Evolutionary conservation across 2,329 filamentous ascomycete genomes (phyloP), one percentile per base, ranked within the genome.

Genomic region (Neopestalotiopsis rosae): DNA sequence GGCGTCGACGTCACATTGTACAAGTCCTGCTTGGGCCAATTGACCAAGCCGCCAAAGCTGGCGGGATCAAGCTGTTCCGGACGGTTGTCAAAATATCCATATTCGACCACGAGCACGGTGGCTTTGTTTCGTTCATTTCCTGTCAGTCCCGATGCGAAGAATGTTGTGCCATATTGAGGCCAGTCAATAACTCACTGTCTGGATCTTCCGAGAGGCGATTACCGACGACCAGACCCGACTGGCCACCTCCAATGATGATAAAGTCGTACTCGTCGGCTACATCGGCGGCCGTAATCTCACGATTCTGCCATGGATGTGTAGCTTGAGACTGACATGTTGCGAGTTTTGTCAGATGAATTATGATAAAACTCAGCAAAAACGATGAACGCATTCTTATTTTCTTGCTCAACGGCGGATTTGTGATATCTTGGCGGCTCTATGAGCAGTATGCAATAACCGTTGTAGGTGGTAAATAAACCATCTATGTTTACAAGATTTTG

Each of bases 191-290:
- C 69, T 58, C 63, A 75, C 76, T 71, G 4, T 69, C 71, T 1
- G 68, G 64, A 56, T 77, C 56, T 65, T 76, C 73, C 7, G 74
- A 73, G n/a, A 77, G 59, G 12, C 76, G 71, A 52, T 74, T 77
- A 2, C 75, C 75, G 52, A 76, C 68, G 0, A 76, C 74, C 1
- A 76, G 71, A 5, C 75, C 75, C 9, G 74, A 72, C 49, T 76
- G 72, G 4, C 76, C 76, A 7, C 72, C 73, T 7, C 76, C 75
- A 13, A 76, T 67, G 14, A 77, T 68, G 34, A 77, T 72, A 59
- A 75, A 77, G 61, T 76, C 74, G 34, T 65, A 65, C 38, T n/a
- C 34, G 6, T 45, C 32, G 7, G 28, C 30, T 14, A 40, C 32
- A 14, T 34, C 20, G 13, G 30, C 1, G 3, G 34, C 34, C 3